Percentiles rank a stretch among this genome's conserved stretches.
These are phyloP conservation scores for Mortierella sp. DNA, from an alignment of 371 early-diverging fungal species.

Conservation along the genomic window DNA sequence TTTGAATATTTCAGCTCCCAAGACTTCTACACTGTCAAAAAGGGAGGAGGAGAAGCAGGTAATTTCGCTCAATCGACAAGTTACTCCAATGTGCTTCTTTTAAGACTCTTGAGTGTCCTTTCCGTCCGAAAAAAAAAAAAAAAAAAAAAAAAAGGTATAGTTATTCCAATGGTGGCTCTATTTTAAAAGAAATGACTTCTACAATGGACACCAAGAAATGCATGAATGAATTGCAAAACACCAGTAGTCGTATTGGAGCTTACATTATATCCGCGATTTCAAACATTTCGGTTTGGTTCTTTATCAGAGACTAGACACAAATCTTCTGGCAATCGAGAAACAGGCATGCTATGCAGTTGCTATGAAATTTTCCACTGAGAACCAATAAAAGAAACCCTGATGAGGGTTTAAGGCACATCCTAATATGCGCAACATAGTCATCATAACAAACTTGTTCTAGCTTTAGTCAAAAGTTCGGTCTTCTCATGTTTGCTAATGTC, in stretches of 20 bases:
- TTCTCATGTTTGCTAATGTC: background rate
- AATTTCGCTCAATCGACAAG: background rate
- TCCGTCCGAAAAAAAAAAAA: background rate
- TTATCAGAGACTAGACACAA: background rate
- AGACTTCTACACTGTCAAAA: too few species aligned
- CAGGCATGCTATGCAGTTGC: background rate
- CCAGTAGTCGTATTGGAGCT: background rate
- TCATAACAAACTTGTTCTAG: constrained; percentile 3
- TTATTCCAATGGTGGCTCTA: constrained; percentile 1
- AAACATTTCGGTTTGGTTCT: background rate
- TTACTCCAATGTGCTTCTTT: constrained; percentile 3
- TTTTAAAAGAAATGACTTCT: background rate
- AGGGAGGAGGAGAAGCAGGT: too few species aligned
- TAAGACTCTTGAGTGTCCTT: background rate
- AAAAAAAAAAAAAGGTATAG: constrained; percentile 2
- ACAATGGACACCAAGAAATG: constrained; percentile 4
- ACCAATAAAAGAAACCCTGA: background rate
- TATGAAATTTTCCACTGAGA: constrained; percentile 7
- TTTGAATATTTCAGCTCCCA: too few species aligned
- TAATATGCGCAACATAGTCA: background rate
- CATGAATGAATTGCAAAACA: background rate
- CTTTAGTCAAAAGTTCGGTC: constrained; percentile 2
- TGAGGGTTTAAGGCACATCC: background rate
- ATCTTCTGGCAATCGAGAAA: constrained; percentile 3
- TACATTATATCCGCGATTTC: constrained; percentile 9